phyloP scores from a whole-genome alignment of 2,329 filamentous ascomycete species.

The Ophiostoma pallidulum region DNA sequence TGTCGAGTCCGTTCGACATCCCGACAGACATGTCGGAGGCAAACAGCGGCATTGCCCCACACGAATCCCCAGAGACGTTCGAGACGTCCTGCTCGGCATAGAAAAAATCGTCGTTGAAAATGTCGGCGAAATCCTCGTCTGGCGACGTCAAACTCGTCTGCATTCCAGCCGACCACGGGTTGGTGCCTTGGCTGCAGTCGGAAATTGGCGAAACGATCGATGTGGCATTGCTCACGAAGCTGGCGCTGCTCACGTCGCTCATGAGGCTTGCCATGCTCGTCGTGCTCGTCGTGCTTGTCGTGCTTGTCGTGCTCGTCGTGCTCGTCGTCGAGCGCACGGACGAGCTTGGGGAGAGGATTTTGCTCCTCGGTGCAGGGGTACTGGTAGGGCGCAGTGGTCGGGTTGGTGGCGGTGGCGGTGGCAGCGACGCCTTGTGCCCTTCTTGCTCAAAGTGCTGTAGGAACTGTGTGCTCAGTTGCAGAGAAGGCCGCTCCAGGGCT shows the following conservation, averaged over 20 bases:
- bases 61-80: not conserved
- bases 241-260: conserved; percentile 14
- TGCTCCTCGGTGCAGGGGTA: conserved; percentile 26
- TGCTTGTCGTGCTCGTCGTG: conserved; percentile 24
- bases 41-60: not conserved
- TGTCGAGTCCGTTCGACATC: conserved; percentile 8
- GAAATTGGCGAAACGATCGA: conserved; percentile 39
- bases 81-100: conserved; percentile 10
- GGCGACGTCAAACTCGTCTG: conserved; percentile 38
- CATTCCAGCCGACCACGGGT: conserved; percentile 31
- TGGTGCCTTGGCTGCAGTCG: conserved; percentile 30
- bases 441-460: conserved; percentile 24
- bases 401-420: not conserved
- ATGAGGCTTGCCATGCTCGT: conserved; percentile 7
- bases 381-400: conserved; percentile 19
- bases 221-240: conserved; percentile 24
- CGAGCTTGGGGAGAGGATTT: conserved; percentile 36
- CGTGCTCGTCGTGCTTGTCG: conserved; percentile 16
- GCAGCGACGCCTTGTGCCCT: not conserved
- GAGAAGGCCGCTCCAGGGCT: conserved; percentile 22
- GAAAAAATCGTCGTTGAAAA: conserved; percentile 22
- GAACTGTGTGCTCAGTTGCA: conserved; percentile 31
- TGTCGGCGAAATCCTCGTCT: conserved; percentile 23
- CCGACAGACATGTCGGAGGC: not conserved
- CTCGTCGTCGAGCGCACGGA: conserved; percentile 39